phyloP scores from a whole-genome alignment of 768 basidiomycete genomes.

The Calocera viscosa region DNA sequence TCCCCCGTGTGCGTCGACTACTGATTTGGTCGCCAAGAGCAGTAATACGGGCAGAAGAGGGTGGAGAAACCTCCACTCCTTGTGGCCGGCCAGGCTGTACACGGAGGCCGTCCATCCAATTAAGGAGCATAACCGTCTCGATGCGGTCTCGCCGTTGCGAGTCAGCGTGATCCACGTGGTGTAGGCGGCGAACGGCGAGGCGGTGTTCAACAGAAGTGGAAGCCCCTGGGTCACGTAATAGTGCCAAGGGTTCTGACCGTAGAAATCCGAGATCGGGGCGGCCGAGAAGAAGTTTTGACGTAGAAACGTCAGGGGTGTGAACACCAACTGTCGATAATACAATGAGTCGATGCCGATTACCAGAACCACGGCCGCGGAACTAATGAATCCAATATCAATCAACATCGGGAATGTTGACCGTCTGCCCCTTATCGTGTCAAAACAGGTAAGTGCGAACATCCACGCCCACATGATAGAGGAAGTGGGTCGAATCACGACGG shows the following conservation, averaged over 20 bases:
- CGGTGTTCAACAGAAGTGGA: slow-evolving; percentile 64
- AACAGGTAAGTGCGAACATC: slow-evolving; percentile 40
- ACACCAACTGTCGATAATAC: slow-evolving; percentile 53
- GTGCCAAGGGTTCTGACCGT: slow-evolving; percentile 74
- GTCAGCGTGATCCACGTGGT: slow-evolving; percentile 36
- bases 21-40: slow-evolving; percentile 58
- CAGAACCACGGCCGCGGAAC: slow-evolving; percentile 21
- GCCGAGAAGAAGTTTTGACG: slow-evolving; percentile 60
- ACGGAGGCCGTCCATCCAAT: slow-evolving; percentile 50
- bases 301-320: slow-evolving; percentile 76
- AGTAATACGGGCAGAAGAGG: slow-evolving; percentile 78
- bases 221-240: slow-evolving; percentile 80
- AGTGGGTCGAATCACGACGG: slow-evolving; percentile 78
- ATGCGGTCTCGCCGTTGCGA: background rate
- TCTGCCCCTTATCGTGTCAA: slow-evolving; percentile 33
- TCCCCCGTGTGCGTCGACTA: slow-evolving; percentile 38
- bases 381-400: slow-evolving; percentile 13
- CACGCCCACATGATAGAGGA: slow-evolving; percentile 67
- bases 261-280: slow-evolving; percentile 64
- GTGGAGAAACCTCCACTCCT: slow-evolving; percentile 96
- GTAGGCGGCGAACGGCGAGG: slow-evolving; percentile 59
- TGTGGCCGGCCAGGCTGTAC: slow-evolving; percentile 79
- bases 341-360: slow-evolving; percentile 42
- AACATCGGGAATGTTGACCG: background rate
- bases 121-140: slow-evolving; percentile 33